A percentile compares a stretch with the other conserved stretches of the same genome.
Evolutionary conservation across 2,329 filamentous ascomycete species (phyloP).

Genomic region (Aspergillus candidus): DNA sequence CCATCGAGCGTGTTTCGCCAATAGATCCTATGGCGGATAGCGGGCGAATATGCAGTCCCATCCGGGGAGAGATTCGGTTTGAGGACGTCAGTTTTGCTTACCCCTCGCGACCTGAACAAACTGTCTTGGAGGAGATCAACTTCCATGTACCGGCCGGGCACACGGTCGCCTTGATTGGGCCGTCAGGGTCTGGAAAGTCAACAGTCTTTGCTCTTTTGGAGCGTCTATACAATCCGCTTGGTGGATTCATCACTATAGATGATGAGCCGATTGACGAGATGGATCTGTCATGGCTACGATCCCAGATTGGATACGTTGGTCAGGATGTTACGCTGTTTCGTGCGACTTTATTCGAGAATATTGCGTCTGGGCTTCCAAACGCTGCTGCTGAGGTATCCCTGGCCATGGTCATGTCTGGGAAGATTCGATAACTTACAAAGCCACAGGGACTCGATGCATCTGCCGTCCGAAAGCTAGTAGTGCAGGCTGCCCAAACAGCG

Average conservation of each 20-base stretch:
- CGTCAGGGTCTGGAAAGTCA: constrained; percentile 54
- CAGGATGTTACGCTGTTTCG: constrained; percentile 20
- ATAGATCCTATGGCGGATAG: neutral
- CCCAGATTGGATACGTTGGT: constrained; percentile 16
- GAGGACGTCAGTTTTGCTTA: constrained; percentile 38
- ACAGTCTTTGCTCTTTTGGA: constrained; percentile 57
- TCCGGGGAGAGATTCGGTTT: constrained; percentile 22
- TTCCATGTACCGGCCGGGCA: constrained; percentile 40
- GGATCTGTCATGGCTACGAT: constrained; percentile 39
- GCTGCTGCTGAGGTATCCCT: neutral
- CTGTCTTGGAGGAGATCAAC: constrained; percentile 12
- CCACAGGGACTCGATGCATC: neutral
- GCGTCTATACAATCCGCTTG: constrained; percentile 61
- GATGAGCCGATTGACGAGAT: constrained; percentile 53
- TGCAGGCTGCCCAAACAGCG: constrained; percentile 1
- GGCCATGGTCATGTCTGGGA: neutral
- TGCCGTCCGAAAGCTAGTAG: constrained; percentile 50
- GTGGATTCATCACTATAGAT: constrained; percentile 60
- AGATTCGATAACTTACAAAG: constrained; percentile 3
- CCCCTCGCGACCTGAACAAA: constrained; percentile 8
- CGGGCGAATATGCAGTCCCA: constrained; percentile 17
- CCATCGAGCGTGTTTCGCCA: neutral
- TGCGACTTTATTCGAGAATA: constrained; percentile 20
- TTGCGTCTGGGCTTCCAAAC: constrained; percentile 41
- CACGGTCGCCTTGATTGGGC: constrained; percentile 50